Evolutionary conservation across 176 grass and related monocot species (phyloP).

Genomic region (Carex littledalei): DNA sequence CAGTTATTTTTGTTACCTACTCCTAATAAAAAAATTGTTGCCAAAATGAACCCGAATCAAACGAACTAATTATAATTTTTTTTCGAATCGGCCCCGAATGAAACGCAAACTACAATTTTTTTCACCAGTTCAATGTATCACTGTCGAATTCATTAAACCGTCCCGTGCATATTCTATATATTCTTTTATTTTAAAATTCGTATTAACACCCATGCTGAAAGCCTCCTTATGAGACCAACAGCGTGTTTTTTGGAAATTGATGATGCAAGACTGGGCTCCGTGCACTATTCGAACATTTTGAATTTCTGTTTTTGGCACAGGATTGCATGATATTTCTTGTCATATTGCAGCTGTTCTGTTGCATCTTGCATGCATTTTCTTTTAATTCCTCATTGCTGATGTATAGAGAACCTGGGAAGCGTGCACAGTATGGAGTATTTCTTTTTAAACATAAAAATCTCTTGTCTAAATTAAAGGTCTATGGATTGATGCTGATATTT

Average conservation of each 20-base stretch:
- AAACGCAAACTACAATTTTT: no score
- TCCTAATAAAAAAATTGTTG: no score
- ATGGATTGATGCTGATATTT: background rate
- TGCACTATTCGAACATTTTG: background rate
- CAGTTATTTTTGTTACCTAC: no score
- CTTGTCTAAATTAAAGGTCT: background rate
- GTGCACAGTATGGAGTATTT: background rate
- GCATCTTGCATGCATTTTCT: background rate
- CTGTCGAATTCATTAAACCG: no score
- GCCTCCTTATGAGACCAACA: background rate
- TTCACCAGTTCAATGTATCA: no score
- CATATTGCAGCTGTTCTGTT: background rate
- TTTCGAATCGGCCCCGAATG: no score
- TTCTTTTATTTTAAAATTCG: no score
- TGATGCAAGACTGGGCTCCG: background rate
- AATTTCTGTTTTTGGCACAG: background rate
- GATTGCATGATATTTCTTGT: background rate
- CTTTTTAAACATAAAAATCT: background rate
- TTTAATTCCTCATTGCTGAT: background rate
- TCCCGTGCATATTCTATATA: no score
- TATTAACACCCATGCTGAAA: background rate
- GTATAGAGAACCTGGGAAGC: background rate
- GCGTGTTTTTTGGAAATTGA: background rate
- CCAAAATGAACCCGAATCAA: no score
- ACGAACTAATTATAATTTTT: no score